A percentile compares a stretch with the other conserved stretches of the same genome.
Conservation (phyloP, 768 basidiomycete genomes). For the Multifurca ochricompacta region DNA sequence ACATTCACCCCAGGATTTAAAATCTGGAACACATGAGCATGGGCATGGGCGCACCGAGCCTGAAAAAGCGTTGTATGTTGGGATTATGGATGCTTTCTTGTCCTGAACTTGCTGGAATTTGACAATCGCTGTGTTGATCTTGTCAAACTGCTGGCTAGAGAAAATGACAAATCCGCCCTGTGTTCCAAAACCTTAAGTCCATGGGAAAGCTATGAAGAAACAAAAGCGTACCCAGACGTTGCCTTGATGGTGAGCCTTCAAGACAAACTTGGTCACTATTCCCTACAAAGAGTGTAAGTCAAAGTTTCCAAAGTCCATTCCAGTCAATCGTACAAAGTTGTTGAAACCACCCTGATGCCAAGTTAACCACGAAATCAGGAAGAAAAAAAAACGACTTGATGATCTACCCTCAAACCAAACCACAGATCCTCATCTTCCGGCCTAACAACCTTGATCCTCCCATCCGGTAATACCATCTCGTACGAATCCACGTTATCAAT, state of each 20-base stretch:
- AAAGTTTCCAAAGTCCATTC: background rate
- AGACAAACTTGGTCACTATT: conserved; percentile 15
- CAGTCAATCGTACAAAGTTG: conserved; percentile 7
- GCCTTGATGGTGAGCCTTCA: conserved; percentile 11
- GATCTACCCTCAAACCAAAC: conserved; percentile 12
- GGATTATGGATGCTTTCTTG: conserved; percentile 7
- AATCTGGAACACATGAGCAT: too few species aligned
- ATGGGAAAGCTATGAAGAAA: background rate
- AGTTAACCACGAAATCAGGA: background rate
- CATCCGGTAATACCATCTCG: conserved; percentile 22
- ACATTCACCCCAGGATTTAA: too few species aligned
- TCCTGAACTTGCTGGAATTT: conserved; percentile 11
- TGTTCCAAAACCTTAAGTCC: background rate
- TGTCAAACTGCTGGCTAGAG: background rate
- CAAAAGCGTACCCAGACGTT: conserved; percentile 7
- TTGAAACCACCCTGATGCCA: conserved; percentile 13
- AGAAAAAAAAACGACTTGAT: background rate
- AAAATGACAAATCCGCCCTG: background rate
- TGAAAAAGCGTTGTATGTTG: conserved; percentile 1
- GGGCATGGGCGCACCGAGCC: background rate
- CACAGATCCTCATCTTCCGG: conserved; percentile 13
- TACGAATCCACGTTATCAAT: conserved; percentile 21
- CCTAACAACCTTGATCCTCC: conserved; percentile 17
- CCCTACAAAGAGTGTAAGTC: background rate
- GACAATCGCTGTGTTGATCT: conserved; percentile 25